phyloP scores from a whole-genome alignment of 2,329 filamentous ascomycete species.

The Colletotrichum tamarilloi region DNA sequence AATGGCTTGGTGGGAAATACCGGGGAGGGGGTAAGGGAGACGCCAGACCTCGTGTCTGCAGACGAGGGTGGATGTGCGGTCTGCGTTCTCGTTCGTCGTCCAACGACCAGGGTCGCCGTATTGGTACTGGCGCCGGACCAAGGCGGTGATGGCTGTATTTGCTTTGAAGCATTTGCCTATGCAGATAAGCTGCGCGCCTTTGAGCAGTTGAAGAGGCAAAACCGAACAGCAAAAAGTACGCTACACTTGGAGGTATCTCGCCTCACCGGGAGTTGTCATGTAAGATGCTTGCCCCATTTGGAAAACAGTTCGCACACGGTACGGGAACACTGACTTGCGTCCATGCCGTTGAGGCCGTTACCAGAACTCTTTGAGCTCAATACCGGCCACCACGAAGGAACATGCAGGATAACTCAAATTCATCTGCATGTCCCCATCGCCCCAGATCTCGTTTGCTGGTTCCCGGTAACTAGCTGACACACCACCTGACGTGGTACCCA shows the following conservation, averaged over 20 bases:
- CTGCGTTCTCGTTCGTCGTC: constrained; percentile 19
- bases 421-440: constrained; percentile 28
- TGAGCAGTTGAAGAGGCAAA: not conserved
- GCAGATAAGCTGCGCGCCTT: constrained; percentile 15
- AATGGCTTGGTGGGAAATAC: constrained; percentile 19
- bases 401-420: constrained; percentile 34
- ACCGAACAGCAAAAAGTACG: not conserved
- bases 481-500: constrained; percentile 13
- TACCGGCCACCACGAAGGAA: constrained; percentile 11
- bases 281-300: constrained; percentile 2
- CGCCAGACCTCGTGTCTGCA: constrained; percentile 22
- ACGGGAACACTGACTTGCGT: not conserved
- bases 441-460: constrained; percentile 16
- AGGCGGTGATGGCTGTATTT: constrained; percentile 23
- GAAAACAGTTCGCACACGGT: constrained; percentile 21
- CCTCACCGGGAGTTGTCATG: not conserved
- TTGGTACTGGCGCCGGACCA: constrained; percentile 29
- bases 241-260: not conserved
- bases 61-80: constrained; percentile 12
- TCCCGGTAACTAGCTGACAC: constrained; percentile 28
- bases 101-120: constrained; percentile 1
- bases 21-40: not conserved
- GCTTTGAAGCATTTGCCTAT: constrained; percentile 4
- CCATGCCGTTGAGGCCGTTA: constrained; percentile 2
- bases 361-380: not conserved